Evolutionary conservation across 345 rosid species (phyloP).

Genomic region (Arabidopsis suecica): DNA sequence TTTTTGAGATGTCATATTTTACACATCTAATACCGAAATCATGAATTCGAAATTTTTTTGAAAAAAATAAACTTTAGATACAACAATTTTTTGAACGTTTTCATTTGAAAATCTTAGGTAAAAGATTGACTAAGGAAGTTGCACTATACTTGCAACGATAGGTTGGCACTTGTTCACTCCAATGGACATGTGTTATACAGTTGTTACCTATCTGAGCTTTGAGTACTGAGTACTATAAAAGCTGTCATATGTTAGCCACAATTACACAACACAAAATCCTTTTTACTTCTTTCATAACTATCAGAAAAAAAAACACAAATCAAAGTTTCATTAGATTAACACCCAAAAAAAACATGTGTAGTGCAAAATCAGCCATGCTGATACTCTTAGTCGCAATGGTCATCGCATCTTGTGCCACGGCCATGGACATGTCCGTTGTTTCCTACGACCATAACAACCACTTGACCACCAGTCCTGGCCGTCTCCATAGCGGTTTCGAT

Average conservation of each 20-base stretch:
- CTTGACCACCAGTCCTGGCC: neutral
- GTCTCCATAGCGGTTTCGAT: conserved; percentile 35
- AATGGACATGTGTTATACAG: neutral
- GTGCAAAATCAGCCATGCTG: conserved; percentile 9
- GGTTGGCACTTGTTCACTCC: neutral
- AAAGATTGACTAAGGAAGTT: neutral
- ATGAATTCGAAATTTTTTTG: neutral
- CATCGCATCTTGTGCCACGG: conserved; percentile 36
- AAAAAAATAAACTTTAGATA: neutral
- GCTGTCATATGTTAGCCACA: neutral
- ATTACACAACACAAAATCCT: neutral
- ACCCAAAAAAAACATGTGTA: conserved; percentile 17
- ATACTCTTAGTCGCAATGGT: conserved; percentile 24
- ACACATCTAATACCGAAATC: neutral
- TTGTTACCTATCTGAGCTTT: neutral
- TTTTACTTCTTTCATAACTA: neutral
- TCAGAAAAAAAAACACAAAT: neutral
- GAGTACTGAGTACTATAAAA: conserved; percentile 28
- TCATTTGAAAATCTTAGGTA: neutral
- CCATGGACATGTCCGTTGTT: conserved; percentile 69
- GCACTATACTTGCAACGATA: neutral
- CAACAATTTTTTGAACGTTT: neutral
- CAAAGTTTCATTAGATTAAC: neutral
- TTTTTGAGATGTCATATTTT: neutral
- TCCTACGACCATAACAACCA: conserved; percentile 48